Base-by-base conservation (phyloP, 228 moss, liverwort and hornwort genomes). In the Sphagnum magellanicum region DNA sequence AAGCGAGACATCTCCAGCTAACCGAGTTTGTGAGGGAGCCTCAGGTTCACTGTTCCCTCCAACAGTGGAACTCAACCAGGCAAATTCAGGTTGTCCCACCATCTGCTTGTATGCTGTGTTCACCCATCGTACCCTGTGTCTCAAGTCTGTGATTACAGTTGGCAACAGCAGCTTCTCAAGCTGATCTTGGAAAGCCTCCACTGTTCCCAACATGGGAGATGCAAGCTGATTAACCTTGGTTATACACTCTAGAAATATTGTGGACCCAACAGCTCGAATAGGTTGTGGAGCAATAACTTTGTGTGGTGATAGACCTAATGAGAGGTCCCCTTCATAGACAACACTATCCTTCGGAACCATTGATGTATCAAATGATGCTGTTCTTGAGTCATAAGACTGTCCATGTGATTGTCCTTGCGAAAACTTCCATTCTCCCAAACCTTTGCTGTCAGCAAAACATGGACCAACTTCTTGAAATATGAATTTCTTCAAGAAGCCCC, bases 401-500 rank as follows among this genome's bases (percentile, higher is more conserved):
- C 59, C 48, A 6, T 47, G 13, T 49, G 11, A 32, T 52, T 12
- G 59, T 10, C 8, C 16, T 48, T 48, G 48, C 16, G 52, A 17
- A 52, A 52, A 16, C 14, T 46, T 61, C 60, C 46, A 49, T 48
- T 59, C 61, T 3, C 9, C 59, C 50, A 70, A n/a, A 61, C 9
- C 9, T 64, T 11, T 64, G 13, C 48, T 64, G 6, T 64, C 10
- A 48, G 47, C 6, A 11, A 46, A 46, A 64, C 49, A 11, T 4
- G 64, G 47, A 8, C 72, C 66, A 4, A 71, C 80, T 12, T 81
- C 86, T 17, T 71, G 80, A 48, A 84, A 4, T 50, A 94, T 78
- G 65, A 91, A 87, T 53, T 88, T 92, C 79, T 88, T 95, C 69
- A 95, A 72, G 63, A 95, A 95, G 4, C 87, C 81, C 94, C 90